Evolutionary conservation across 768 basidiomycete species (phyloP).

Genomic region (Pleurotus cornucopiae): DNA sequence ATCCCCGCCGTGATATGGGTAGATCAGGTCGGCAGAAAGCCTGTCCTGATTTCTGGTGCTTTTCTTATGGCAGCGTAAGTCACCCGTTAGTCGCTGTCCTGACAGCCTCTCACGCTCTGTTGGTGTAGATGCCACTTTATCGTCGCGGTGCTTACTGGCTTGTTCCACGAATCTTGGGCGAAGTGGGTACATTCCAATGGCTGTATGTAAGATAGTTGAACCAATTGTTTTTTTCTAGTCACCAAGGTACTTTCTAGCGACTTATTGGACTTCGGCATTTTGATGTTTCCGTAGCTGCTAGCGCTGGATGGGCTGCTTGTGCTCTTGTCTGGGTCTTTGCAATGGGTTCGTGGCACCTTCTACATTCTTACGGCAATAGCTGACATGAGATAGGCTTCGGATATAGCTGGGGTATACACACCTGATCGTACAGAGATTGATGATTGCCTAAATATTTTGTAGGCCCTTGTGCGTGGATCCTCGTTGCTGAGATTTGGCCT

Average conservation of each 20-base stretch:
- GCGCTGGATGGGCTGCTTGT: slow-evolving; percentile 66
- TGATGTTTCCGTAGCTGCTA: slow-evolving; percentile 29
- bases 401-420: slow-evolving; percentile 61
- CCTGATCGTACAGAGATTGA: neutral
- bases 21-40: slow-evolving; percentile 72
- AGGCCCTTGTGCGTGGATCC: slow-evolving; percentile 72
- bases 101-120: neutral
- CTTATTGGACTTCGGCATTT: neutral
- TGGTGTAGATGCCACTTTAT: slow-evolving; percentile 58
- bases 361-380: neutral
- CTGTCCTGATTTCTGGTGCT: slow-evolving; percentile 68
- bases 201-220: slow-evolving; percentile 6
- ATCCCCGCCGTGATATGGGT: slow-evolving; percentile 85
- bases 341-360: slow-evolving; percentile 37
- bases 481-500: slow-evolving; percentile 74
- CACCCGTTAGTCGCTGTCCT: neutral
- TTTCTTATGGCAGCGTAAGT: slow-evolving; percentile 64
- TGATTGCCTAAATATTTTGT: neutral
- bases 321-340: slow-evolving; percentile 73
- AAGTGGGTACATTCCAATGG: slow-evolving; percentile 25
- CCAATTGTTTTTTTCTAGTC: slow-evolving; percentile 14
- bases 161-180: slow-evolving; percentile 52
- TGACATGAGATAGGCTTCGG: slow-evolving; percentile 45
- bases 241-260: slow-evolving; percentile 23
- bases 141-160: slow-evolving; percentile 59